These are phyloP conservation scores for Actinomucor elegans DNA, from an alignment of 371 early-diverging fungal genomes.

Conservation along the genomic window DNA sequence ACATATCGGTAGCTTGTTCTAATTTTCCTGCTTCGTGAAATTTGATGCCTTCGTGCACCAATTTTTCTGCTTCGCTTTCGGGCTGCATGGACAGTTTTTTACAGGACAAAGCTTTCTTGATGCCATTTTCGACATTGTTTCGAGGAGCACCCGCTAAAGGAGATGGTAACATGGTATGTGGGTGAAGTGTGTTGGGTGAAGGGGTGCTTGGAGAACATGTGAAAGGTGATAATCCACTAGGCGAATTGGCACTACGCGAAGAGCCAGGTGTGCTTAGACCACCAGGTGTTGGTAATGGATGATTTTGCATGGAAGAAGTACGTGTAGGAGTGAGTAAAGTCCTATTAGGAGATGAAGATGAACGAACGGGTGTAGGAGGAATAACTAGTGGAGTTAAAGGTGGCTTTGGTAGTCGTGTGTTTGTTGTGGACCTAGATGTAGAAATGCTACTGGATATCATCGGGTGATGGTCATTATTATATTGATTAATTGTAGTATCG, in stretches of 20 bases:
- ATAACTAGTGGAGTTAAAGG: slow-evolving; percentile 31
- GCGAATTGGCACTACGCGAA: slow-evolving; percentile 14
- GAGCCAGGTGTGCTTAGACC: slow-evolving; percentile 17
- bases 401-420: slow-evolving; percentile 11
- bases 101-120: neutral
- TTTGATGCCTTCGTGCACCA: slow-evolving; percentile 54
- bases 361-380: slow-evolving; percentile 23
- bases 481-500: neutral
- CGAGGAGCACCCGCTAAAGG: neutral
- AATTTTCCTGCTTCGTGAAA: slow-evolving; percentile 73
- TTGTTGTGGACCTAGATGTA: no score
- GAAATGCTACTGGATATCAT: neutral
- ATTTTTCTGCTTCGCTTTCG: slow-evolving; percentile 10
- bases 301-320: slow-evolving; percentile 16
- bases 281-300: slow-evolving; percentile 6
- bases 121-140: neutral
- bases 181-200: slow-evolving; percentile 5
- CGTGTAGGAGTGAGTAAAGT: slow-evolving; percentile 12
- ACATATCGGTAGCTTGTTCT: slow-evolving; percentile 70
- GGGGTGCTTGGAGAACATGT: slow-evolving; percentile 17
- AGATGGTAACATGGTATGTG: slow-evolving; percentile 8
- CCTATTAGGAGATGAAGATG: slow-evolving; percentile 13
- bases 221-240: slow-evolving; percentile 9
- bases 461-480: neutral
- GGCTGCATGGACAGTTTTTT: slow-evolving; percentile 17